These are phyloP conservation scores for Primulina huaijiensis DNA, from an alignment of 257 asterid genomes.

Conservation along the genomic window DNA sequence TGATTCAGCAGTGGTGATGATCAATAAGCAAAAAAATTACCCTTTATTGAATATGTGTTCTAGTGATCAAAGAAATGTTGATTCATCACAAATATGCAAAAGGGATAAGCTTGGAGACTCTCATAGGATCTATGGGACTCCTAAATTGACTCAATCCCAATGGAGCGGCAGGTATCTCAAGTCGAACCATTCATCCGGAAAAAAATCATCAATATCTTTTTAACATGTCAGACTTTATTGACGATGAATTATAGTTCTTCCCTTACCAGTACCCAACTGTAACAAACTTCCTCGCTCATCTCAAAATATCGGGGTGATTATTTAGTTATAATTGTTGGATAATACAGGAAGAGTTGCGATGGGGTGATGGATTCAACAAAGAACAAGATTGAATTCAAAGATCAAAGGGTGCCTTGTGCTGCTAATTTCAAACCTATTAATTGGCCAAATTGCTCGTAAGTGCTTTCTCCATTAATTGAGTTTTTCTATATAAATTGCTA, in stretches of 20 bases:
- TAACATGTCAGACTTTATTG: too few species aligned
- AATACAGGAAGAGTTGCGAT: constrained; percentile 60
- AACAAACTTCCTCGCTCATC: too few species aligned
- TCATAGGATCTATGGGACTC: constrained; percentile 57
- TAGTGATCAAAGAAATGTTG: constrained; percentile 22
- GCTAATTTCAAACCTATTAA: constrained; percentile 50
- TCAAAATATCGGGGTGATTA: too few species aligned
- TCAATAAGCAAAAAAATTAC: constrained; percentile 30
- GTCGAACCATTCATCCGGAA: neutral
- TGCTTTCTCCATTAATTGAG: neutral
- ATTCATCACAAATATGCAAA: constrained; percentile 34
- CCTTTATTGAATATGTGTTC: constrained; percentile 35
- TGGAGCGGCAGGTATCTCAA: constrained; percentile 43
- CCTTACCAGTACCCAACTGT: too few species aligned
- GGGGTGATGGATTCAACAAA: constrained; percentile 51
- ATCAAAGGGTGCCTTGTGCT: constrained; percentile 30
- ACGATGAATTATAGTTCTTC: too few species aligned
- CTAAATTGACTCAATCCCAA: constrained; percentile 47
- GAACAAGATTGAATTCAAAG: constrained; percentile 41
- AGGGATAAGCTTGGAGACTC: constrained; percentile 60
- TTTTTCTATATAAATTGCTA: too few species aligned
- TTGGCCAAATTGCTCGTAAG: constrained; percentile 83
- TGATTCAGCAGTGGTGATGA: constrained; percentile 47
- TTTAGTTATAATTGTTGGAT: neutral
- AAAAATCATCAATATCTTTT: too few species aligned